Evolutionary conservation across 495 filamentous ascomycete species (phyloP).

Genomic region (Tuber borchii): DNA sequence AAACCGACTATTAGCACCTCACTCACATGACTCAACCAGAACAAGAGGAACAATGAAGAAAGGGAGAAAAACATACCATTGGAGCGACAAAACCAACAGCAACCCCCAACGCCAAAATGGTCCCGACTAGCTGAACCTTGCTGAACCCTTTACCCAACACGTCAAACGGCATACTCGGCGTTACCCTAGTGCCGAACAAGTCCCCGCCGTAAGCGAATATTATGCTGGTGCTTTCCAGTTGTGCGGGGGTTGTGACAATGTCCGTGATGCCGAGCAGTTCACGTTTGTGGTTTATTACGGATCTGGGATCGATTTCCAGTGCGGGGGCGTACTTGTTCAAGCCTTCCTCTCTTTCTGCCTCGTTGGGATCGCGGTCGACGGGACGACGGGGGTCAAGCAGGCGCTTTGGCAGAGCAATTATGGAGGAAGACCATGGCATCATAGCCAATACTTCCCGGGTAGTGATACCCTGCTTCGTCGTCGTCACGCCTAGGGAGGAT

Average conservation of each 20-base stretch:
- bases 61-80: slow-evolving; percentile 58
- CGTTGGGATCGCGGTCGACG: slow-evolving; percentile 72
- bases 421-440: slow-evolving; percentile 60
- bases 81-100: slow-evolving; percentile 74
- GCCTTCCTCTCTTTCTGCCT: slow-evolving; percentile 75
- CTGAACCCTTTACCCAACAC: slow-evolving; percentile 87
- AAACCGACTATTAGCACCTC: slow-evolving; percentile 11
- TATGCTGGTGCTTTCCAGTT: slow-evolving; percentile 88
- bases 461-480: slow-evolving; percentile 90
- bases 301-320: slow-evolving; percentile 77
- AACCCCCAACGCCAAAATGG: slow-evolving; percentile 66
- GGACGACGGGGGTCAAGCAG: slow-evolving; percentile 83
- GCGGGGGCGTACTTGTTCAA: slow-evolving; percentile 66
- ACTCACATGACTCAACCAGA: slow-evolving; percentile 19
- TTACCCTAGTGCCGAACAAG: slow-evolving; percentile 76
- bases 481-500: slow-evolving; percentile 70
- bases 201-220: slow-evolving; percentile 86
- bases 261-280: slow-evolving; percentile 69
- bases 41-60: neutral
- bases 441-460: slow-evolving; percentile 72
- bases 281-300: slow-evolving; percentile 71
- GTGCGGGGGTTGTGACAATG: slow-evolving; percentile 64
- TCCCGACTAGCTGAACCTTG: slow-evolving; percentile 74
- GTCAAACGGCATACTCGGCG: slow-evolving; percentile 83
- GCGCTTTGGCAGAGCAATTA: slow-evolving; percentile 70